Percentiles rank a stretch among this genome's conserved stretches.
These are phyloP conservation scores for Phytopythium delawarense DNA, from an alignment of 352 stramenopile species.

Conservation along the genomic window DNA sequence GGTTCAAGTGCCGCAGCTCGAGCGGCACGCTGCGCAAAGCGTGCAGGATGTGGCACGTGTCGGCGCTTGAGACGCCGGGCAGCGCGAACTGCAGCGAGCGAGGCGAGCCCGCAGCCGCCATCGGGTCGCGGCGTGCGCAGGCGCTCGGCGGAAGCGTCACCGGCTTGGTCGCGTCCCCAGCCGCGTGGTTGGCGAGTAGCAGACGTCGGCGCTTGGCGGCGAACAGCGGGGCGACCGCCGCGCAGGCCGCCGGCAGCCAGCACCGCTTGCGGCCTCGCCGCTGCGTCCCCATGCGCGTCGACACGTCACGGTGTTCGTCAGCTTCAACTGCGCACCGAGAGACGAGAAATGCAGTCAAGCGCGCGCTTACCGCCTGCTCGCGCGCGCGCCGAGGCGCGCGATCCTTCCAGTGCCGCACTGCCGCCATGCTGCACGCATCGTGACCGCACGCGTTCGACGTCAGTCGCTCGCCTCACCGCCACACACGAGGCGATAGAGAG, in stretches of 20 bases:
- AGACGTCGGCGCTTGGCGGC: slow-evolving; percentile 2
- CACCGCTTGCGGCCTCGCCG: not conserved
- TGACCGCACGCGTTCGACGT: not conserved
- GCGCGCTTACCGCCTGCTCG: not conserved
- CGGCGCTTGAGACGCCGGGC: slow-evolving; percentile 26
- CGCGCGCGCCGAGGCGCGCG: not conserved
- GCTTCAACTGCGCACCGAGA: not conserved
- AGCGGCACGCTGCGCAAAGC: slow-evolving; percentile 29
- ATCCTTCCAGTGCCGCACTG: not conserved
- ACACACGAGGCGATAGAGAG: not conserved
- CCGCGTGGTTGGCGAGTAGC: not conserved
- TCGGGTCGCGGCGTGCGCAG: not conserved
- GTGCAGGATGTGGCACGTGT: slow-evolving; percentile 32
- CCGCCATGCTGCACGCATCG: not conserved
- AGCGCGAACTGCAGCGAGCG: slow-evolving; percentile 38
- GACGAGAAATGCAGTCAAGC: not conserved
- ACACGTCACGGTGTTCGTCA: not conserved
- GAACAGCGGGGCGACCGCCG: not conserved
- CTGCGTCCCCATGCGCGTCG: not conserved
- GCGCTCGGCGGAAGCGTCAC: not conserved
- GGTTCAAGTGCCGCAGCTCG: slow-evolving; percentile 35
- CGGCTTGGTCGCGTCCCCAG: not conserved
- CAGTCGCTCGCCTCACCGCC: not conserved
- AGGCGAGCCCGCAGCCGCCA: slow-evolving; percentile 11
- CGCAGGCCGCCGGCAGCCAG: not conserved